Conservation (phyloP, 192 early-diverging fungal species). For the Linnemannia exigua region DNA sequence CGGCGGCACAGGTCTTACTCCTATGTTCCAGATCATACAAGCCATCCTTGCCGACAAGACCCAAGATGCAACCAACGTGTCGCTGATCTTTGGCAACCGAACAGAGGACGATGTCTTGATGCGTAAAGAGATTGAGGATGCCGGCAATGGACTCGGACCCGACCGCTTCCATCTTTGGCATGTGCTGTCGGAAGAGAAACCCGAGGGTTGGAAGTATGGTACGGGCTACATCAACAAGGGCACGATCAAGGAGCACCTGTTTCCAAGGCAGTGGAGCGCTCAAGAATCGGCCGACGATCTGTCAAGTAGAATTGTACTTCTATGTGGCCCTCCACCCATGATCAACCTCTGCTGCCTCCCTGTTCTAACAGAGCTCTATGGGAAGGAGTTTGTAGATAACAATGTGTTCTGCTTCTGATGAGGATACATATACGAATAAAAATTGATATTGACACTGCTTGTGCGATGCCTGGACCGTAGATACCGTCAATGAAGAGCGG, state of each 20-base stretch:
- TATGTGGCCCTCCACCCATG: slow-evolving; percentile 63
- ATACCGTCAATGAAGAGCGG: background rate
- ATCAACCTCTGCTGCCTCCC: slow-evolving; percentile 57
- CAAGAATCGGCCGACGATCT: slow-evolving; percentile 11
- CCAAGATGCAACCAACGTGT: slow-evolving; percentile 77
- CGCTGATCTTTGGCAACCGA: slow-evolving; percentile 84
- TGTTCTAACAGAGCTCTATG: slow-evolving; percentile 37
- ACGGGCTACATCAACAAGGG: slow-evolving; percentile 45
- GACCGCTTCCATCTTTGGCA: slow-evolving; percentile 80
- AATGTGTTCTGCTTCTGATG: slow-evolving; percentile 46
- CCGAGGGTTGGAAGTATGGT: slow-evolving; percentile 51
- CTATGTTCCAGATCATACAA: slow-evolving; percentile 84
- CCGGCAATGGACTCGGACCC: slow-evolving; percentile 67
- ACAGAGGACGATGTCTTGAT: slow-evolving; percentile 85
- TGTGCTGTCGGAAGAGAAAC: slow-evolving; percentile 59
- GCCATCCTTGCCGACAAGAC: slow-evolving; percentile 73
- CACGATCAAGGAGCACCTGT: slow-evolving; percentile 48
- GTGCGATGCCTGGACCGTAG: background rate
- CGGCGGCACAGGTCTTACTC: slow-evolving; percentile 91
- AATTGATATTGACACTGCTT: background rate
- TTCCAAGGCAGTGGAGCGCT: slow-evolving; percentile 6
- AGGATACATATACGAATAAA: background rate
- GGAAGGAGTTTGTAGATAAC: slow-evolving; percentile 42
- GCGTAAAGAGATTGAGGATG: slow-evolving; percentile 73
- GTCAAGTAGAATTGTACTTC: slow-evolving; percentile 45